Evolutionary conservation across 345 rosid species (phyloP), one percentile per base, ranked within the genome.

Genomic region (Eutrema yunnanense): DNA sequence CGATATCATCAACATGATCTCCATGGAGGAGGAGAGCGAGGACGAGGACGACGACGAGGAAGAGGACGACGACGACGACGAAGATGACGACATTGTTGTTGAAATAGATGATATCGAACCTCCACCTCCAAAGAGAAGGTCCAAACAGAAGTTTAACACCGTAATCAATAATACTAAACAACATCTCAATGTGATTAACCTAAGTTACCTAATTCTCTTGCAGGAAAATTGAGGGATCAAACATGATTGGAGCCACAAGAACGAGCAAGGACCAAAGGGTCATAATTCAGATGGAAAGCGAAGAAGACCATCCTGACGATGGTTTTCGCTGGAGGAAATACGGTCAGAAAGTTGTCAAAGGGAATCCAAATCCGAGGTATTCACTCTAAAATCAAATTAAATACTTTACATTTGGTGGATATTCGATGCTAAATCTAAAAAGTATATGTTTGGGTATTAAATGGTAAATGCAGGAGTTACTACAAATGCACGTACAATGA

Each of bases 291-390:
- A 65, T 71, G 67, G 62, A 57, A 61, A n/a, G 42, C 5, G 72
- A 77, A 2, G 76, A 64, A 19, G 54, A 57, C 7, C 10, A 56
- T 47, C 76, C 62, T 11, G 27, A 50, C 1, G 80, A 77, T 71
- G 72, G 72, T 22, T 71, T 4, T 12, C 72, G 72, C 11, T 77
- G 80, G 80, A 65, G 80, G 34, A 77, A 77, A 57, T 77, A 77
- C 43, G 76, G 76, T 13, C 68, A 30, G 26, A 77, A 77, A 65
- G 22, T 71, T 36, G 72, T 77, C 62, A 77, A 65, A 40, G 57
- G 68, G 10, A 77, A 71, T 51, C 72, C 63, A 41, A 71, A 77
- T 77, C 76, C 80, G 6, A 71, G 80, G 80, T 19, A 19, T 19
- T 1, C 22, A 19, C 22, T 19, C 22, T 19, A 19, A 19, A 19